Conservation (phyloP, 805 yeast species). For the Gaillardinia entomophila region DNA sequence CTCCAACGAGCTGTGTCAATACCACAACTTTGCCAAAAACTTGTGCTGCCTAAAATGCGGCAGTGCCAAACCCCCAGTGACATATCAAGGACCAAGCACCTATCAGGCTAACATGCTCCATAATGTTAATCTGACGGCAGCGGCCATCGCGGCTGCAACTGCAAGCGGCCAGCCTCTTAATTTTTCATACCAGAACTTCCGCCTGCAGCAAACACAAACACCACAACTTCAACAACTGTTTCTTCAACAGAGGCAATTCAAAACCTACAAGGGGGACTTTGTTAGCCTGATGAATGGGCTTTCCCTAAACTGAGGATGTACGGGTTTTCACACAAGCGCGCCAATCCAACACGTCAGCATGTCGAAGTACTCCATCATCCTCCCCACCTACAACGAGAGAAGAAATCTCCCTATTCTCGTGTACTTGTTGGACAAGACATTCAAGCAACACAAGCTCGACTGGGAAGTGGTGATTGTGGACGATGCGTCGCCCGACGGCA, state of each 20-base stretch:
- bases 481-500: slow-evolving; percentile 78
- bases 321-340: too few species aligned
- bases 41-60: slow-evolving; percentile 85
- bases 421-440: slow-evolving; percentile 64
- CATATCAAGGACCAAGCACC: background rate
- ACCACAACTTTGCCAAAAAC: slow-evolving; percentile 91
- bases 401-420: slow-evolving; percentile 59
- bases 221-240: background rate
- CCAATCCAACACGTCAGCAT: slow-evolving; percentile 10
- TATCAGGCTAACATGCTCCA: slow-evolving; percentile 14
- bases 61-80: slow-evolving; percentile 45
- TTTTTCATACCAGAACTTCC: slow-evolving; percentile 30
- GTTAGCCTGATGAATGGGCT: too few species aligned
- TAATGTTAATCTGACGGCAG: slow-evolving; percentile 37
- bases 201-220: slow-evolving; percentile 27
- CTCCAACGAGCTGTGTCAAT: slow-evolving; percentile 66
- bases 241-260: background rate
- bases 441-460: slow-evolving; percentile 48
- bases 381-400: slow-evolving; percentile 75
- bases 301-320: too few species aligned
- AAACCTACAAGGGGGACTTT: background rate
- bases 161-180: slow-evolving; percentile 43
- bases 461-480: slow-evolving; percentile 80
- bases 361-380: slow-evolving; percentile 60
- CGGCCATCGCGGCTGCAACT: slow-evolving; percentile 44